Evolutionary conservation across 108 stramenopile species (phyloP), one percentile per base, ranked within the genome.

Genomic region (Nitzschia putrida): DNA sequence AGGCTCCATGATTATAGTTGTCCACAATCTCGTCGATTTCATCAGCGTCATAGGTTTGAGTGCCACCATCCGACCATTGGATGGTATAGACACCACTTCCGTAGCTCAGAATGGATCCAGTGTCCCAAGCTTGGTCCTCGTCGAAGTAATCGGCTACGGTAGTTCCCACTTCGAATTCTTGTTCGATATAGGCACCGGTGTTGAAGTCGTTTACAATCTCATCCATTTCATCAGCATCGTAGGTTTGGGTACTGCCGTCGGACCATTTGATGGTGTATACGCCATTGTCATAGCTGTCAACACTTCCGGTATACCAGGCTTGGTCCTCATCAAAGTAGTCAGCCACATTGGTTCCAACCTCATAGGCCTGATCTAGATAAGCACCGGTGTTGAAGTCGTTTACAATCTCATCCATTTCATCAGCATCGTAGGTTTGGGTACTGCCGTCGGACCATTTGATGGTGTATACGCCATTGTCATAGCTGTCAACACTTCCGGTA

Each of bases 251-350:
- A 41, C 16, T 43, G 14, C 26, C 20, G 20, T 61, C 60, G n/a
- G 60, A 61, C 60, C 60, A 61, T 44, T 34, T 24, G 41, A 61
- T 43, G 7, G 39, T 61, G 60, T 61, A 61, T 13, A 43, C 13
- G 14, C 60, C 60, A 61, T 44, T 29, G 39, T n/a, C 7, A 21
- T 61, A 61, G 60, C n/a, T n/a, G 43, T 43, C 43, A 21, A 61
- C 26, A 18, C 43, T 41, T 6, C 60, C 60, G 37, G 22, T 43
- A 18, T 37, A 61, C 21, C 21, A 58, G 12, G 12, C 24, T 10
- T 41, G 41, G 12, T 61, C 60, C 8, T 16, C 25, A 10, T 22
- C 8, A 43, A 61, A 61, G n/a, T 9, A 13, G 9, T 61, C 43
- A 16, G 5, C 41, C 8, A 61, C 60, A 41, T 20, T 41, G 43